Percentiles rank a stretch among this genome's conserved stretches.
phyloP scores from a whole-genome alignment of 192 early-diverging fungal genomes.

The Gryganskiella cystojenkinii region DNA sequence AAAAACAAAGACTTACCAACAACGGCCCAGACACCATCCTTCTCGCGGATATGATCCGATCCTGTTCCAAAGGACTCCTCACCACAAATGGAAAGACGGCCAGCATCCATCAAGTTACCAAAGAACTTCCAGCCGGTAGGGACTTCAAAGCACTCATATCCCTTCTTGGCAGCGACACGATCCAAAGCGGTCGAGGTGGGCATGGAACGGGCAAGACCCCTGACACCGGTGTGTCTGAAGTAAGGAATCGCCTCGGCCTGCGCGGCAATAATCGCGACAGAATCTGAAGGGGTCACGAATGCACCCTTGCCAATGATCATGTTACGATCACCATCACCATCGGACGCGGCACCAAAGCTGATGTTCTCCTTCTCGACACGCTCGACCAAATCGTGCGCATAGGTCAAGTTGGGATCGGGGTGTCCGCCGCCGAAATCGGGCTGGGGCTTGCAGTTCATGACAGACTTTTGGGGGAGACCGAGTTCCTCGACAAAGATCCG shows the following conservation, averaged over 20 bases:
- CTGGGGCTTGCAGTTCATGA: constrained; percentile 85
- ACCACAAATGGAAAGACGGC: constrained; percentile 93
- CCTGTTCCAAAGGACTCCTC: constrained; percentile 99
- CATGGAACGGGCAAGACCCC: constrained; percentile 94
- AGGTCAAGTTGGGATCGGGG: constrained; percentile 98
- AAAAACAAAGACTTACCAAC: constrained; percentile 65
- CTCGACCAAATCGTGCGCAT: constrained; percentile 94
- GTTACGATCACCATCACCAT: constrained; percentile 98
- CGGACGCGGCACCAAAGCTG: constrained; percentile 94
- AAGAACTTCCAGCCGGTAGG: constrained; percentile 99
- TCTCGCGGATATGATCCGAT: constrained; percentile 98
- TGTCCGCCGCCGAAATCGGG: constrained; percentile 96
- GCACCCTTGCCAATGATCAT: constrained; percentile 97
- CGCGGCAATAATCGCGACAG: constrained; percentile 96
- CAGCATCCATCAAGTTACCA: constrained; percentile 98
- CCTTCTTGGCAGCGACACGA: constrained; percentile 85
- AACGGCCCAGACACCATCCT: constrained; percentile 98
- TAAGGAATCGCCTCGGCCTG: constrained; percentile 93
- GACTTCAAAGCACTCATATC: constrained; percentile 84
- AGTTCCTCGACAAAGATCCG: constrained; percentile 91
- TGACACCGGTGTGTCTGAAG: constrained; percentile 84
- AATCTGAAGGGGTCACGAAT: constrained; percentile 98
- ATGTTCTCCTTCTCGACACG: constrained; percentile 83
- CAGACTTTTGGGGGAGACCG: constrained; percentile 78
- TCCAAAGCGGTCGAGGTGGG: constrained; percentile 95